A percentile compares a stretch with the other conserved stretches of the same genome.
Conservation (phyloP, 257 asterid genomes). For the Nicotiana benthamiana region DNA sequence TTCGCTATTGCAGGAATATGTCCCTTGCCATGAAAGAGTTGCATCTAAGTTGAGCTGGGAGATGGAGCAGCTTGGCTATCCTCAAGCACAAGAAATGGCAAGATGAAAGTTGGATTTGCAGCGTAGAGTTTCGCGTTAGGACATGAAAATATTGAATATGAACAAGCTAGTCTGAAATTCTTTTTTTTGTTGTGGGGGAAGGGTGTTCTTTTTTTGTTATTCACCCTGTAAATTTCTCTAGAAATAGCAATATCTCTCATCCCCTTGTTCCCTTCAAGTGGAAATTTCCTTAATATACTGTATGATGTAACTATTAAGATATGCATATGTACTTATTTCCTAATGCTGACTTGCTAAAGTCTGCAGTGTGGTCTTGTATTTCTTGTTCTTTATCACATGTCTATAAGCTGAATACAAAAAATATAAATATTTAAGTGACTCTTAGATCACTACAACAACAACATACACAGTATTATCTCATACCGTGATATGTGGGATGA, state of each 20-base stretch:
- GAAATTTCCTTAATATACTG: neutral
- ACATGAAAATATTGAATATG: conserved; percentile 15
- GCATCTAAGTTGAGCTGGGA: conserved; percentile 46
- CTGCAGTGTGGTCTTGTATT: no score
- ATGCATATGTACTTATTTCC: neutral
- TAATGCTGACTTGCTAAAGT: neutral
- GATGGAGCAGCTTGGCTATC: conserved; percentile 32
- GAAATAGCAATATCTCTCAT: neutral
- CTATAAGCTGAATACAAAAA: neutral
- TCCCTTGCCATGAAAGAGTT: conserved; percentile 37
- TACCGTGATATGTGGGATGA: no score
- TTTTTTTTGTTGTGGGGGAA: conserved; percentile 22
- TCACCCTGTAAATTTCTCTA: neutral
- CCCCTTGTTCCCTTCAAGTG: neutral
- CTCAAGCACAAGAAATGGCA: conserved; percentile 26
- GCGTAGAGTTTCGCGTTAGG: conserved; percentile 15
- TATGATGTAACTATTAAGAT: conserved; percentile 11
- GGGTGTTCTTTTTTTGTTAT: conserved; percentile 34
- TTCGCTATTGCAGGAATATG: conserved; percentile 25
- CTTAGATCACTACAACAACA: no score
- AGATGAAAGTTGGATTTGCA: conserved; percentile 34
- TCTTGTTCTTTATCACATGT: neutral
- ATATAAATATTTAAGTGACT: neutral
- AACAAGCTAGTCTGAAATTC: conserved; percentile 37
- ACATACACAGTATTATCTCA: no score